These are phyloP conservation scores for Tuber indicum DNA, from an alignment of 495 filamentous ascomycete genomes.

Conservation along the genomic window DNA sequence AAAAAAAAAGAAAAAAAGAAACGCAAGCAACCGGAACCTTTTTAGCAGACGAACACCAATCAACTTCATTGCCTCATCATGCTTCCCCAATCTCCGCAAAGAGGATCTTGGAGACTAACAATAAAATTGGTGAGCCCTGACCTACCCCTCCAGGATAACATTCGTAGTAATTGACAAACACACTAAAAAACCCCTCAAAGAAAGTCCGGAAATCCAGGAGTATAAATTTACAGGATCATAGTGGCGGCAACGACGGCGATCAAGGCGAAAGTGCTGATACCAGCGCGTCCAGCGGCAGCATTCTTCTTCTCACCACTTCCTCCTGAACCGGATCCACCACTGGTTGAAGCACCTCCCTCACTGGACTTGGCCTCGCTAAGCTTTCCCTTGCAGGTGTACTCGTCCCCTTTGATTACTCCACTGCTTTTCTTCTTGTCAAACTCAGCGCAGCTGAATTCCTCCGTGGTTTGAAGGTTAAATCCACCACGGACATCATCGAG, in stretches of 20 bases:
- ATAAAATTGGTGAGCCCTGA: constrained; percentile 28
- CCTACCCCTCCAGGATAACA: constrained; percentile 26
- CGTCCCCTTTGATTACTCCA: constrained; percentile 45
- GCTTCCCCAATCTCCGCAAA: constrained; percentile 28
- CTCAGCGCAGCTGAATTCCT: constrained; percentile 53
- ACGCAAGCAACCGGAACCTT: constrained; percentile 26
- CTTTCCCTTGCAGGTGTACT: constrained; percentile 45
- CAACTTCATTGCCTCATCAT: constrained; percentile 40
- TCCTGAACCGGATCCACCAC: constrained; percentile 20
- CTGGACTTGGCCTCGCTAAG: constrained; percentile 37
- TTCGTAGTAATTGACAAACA: constrained; percentile 37
- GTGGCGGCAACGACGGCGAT: constrained; percentile 33
- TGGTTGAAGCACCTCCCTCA: constrained; percentile 33
- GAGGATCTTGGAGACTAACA: constrained; percentile 20
- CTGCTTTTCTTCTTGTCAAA: constrained; percentile 30
- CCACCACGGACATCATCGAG: constrained; percentile 73
- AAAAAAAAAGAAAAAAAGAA: constrained; percentile 13
- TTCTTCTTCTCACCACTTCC: too few species aligned
- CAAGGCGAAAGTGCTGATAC: constrained; percentile 29
- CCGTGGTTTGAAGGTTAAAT: constrained; percentile 75
- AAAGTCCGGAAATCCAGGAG: constrained; percentile 19
- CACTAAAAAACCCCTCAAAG: constrained; percentile 35
- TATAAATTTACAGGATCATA: constrained; percentile 38
- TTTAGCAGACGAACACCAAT: constrained; percentile 34
- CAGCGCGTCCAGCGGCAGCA: constrained; percentile 33